Conservation (phyloP, 108 stramenopile genomes). For the Fragilaria crotonensis region DNA sequence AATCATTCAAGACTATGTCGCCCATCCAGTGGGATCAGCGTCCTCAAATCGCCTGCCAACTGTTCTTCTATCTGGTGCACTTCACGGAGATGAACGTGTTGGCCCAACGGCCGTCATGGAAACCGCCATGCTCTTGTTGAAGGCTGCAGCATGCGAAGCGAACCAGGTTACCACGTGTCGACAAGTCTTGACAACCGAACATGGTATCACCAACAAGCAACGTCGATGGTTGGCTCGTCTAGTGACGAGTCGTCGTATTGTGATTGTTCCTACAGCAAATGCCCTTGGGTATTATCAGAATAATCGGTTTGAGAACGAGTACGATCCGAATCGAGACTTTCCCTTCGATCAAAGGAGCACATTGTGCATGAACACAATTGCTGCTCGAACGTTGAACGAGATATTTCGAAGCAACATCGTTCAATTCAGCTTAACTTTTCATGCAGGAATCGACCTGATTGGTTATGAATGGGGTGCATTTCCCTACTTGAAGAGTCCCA, state of each 20-base stretch:
- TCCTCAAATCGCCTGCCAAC: conserved; percentile 44
- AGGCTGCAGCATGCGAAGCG: conserved; percentile 46
- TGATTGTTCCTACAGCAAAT: conserved; percentile 73
- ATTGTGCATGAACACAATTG: conserved; percentile 72
- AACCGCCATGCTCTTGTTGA: conserved; percentile 37
- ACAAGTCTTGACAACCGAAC: conserved; percentile 12
- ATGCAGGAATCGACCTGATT: conserved; percentile 88
- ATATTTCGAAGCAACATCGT: conserved; percentile 72
- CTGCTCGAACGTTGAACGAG: conserved; percentile 80
- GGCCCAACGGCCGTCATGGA: conserved; percentile 65
- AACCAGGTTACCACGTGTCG: conserved; percentile 30
- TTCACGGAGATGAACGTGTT: conserved; percentile 80
- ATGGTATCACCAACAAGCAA: conserved; percentile 22
- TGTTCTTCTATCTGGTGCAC: conserved; percentile 69
- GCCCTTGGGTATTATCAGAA: conserved; percentile 54
- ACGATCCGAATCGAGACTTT: conserved; percentile 92
- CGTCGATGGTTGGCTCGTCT: conserved; percentile 62
- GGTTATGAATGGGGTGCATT: conserved; percentile 88
- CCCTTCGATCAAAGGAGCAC: conserved; percentile 46
- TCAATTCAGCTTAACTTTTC: conserved; percentile 81
- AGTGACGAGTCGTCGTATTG: conserved; percentile 50
- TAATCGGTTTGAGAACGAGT: conserved; percentile 21
- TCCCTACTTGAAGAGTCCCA: conserved; percentile 20
- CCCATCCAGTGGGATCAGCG: conserved; percentile 27
- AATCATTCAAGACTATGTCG: conserved; percentile 42